phyloP scores from a whole-genome alignment of 306 rosid genomes.

The Alnus rubra region DNA sequence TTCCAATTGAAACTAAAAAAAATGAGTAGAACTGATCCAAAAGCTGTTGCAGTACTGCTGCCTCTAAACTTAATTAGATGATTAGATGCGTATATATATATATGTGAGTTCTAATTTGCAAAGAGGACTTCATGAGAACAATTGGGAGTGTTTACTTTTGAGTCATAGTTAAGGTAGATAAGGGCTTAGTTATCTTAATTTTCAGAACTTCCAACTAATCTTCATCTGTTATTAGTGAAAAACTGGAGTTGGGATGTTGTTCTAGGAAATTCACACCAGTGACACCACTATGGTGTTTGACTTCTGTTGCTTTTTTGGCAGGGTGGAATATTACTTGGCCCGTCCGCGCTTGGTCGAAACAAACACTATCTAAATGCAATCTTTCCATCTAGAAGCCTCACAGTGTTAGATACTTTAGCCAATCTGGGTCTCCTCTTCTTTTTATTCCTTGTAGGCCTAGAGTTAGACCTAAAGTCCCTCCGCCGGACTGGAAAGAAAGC shows the following conservation, averaged over 20 bases:
- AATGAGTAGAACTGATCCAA: no score
- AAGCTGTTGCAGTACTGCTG: no score
- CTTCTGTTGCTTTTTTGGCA: slow-evolving; percentile 15
- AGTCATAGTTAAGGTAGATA: not conserved
- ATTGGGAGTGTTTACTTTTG: not conserved
- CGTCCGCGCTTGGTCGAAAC: slow-evolving; percentile 62
- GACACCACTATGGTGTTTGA: not conserved
- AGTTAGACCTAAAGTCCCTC: slow-evolving; percentile 51
- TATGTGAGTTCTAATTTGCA: not conserved
- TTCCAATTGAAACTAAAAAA: not conserved
- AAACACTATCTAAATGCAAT: slow-evolving; percentile 34
- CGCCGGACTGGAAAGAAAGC: slow-evolving; percentile 61
- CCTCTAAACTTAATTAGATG: no score
- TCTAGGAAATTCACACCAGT: not conserved
- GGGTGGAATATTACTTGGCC: slow-evolving; percentile 79
- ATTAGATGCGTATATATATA: not conserved
- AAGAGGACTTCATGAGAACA: not conserved
- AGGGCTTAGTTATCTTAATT: not conserved
- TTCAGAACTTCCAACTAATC: not conserved
- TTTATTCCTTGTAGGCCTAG: slow-evolving; percentile 61
- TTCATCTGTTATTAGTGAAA: not conserved
- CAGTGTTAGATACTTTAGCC: slow-evolving; percentile 66
- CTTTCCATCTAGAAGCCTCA: slow-evolving; percentile 57
- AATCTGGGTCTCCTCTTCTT: slow-evolving; percentile 74
- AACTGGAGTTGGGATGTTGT: not conserved